Base-by-base conservation (phyloP, 495 filamentous ascomycete genomes). In the Talaromyces wortmannii region DNA sequence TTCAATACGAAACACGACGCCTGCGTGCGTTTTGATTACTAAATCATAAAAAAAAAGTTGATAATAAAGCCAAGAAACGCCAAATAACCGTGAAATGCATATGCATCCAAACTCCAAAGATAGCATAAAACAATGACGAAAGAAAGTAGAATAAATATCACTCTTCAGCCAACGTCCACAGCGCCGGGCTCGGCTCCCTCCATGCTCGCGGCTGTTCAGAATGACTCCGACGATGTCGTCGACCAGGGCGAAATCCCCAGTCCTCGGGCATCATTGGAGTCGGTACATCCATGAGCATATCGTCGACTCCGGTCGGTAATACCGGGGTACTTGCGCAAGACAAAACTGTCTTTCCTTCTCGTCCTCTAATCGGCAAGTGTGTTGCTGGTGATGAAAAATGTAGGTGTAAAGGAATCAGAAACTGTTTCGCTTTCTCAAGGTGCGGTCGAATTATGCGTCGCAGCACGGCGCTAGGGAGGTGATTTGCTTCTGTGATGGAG, bases 201-300 rank as follows among this genome's bases (percentile, higher is more conserved):
- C 74, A 77, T 15, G 71, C 58, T 29, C 71, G 63, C 42, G 73
- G 73, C 53, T 71, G 69, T 48, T 75, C 72, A 23, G 73, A 75
- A 59, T 77, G 73, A 52, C 70, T 69, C 48, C 72, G 62, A 17
- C 69, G 58, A 61, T 75, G 72, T 16, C 66, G 63, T 56, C 66
- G 59, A 8, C 64, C 67, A 10, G 48, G 52, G 31, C 43, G 52
- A 36, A 53, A 29, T 42, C 43, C 45, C 52, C 52, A 53, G 2
- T 53, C 52, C 12, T 18, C 12, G 10, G 29, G 31, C 7, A 17
- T 6, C 32, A 43, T 44, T 7, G 50, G 29, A 23, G 11, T 12
- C 40, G 50, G 18, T 12, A 52, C 33, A 12, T 7, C 36, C 32
- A 13, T 2, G 23, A 23, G 23, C 23, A 23, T 23, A 23, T 23